A percentile compares a stretch with the other conserved stretches of the same genome.
phyloP scores from a whole-genome alignment of 2,329 filamentous ascomycete species.

The Beauveria brongniartii region DNA sequence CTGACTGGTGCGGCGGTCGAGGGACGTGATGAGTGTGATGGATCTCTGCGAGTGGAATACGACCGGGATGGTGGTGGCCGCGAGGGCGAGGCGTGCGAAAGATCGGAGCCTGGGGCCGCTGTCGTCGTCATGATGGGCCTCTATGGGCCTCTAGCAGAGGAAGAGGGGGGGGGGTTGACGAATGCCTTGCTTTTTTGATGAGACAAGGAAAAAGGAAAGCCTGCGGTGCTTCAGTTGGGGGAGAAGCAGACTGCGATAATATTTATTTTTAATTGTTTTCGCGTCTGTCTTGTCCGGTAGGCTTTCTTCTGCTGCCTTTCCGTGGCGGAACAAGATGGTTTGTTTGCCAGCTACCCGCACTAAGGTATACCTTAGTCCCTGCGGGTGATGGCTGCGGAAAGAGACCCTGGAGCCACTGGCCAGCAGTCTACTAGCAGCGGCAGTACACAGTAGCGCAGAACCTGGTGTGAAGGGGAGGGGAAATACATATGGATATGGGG shows the following conservation, averaged over 20 bases:
- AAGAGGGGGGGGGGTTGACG: not conserved
- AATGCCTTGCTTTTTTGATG: not conserved
- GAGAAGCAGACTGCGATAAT: not conserved
- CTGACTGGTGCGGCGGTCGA: constrained; percentile 17
- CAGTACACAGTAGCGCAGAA: not conserved
- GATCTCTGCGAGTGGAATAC: constrained; percentile 21
- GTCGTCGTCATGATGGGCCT: constrained; percentile 22
- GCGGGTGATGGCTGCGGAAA: not conserved
- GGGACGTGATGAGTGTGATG: constrained; percentile 16
- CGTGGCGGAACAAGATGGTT: not conserved
- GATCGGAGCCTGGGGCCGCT: constrained; percentile 16
- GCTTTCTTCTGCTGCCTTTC: not conserved
- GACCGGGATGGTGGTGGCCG: constrained; percentile 25
- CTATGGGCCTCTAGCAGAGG: constrained; percentile 21
- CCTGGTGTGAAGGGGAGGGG: not conserved
- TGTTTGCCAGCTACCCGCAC: constrained; percentile 4
- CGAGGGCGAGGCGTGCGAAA: constrained; percentile 18
- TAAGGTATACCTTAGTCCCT: not conserved
- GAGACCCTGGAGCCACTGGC: not conserved
- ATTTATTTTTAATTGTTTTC: not conserved
- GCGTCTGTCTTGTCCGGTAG: not conserved
- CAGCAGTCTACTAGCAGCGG: not conserved
- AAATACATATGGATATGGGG: not conserved
- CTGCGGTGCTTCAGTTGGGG: not conserved
- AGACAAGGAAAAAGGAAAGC: not conserved